Percentiles rank a stretch among this genome's conserved stretches.
phyloP scores from a whole-genome alignment of 75 land plant species.

The Picea glauca region DNA sequence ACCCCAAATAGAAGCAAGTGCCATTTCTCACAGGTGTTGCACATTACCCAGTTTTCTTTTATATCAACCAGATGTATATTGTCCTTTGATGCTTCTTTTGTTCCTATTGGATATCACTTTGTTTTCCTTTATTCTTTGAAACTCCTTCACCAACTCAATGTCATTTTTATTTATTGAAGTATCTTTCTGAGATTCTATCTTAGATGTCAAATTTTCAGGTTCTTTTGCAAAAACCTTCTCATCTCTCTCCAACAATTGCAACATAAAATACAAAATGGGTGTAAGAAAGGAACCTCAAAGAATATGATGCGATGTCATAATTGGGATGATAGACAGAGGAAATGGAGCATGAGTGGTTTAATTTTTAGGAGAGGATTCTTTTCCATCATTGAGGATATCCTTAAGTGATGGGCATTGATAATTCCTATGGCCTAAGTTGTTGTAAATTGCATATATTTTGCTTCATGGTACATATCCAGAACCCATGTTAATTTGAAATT shows the following conservation, averaged over 20 bases:
- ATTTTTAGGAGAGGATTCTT: slow-evolving; percentile 23
- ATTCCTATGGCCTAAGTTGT: slow-evolving; percentile 63
- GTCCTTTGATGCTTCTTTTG: slow-evolving; percentile 7
- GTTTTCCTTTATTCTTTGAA: slow-evolving; percentile 13
- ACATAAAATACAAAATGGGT: slow-evolving; percentile 39
- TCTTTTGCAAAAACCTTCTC: slow-evolving; percentile 16
- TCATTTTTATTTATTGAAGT: slow-evolving; percentile 3
- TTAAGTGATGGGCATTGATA: slow-evolving; percentile 65
- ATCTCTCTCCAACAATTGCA: slow-evolving; percentile 21
- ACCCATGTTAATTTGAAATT: slow-evolving; percentile 63
- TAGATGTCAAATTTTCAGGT: not conserved
- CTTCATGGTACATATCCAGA: slow-evolving; percentile 30
- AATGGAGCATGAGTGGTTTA: slow-evolving; percentile 37
- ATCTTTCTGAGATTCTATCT: not conserved
- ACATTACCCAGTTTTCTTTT: slow-evolving; percentile 76
- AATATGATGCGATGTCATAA: slow-evolving; percentile 66
- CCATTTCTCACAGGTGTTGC: slow-evolving; percentile 86
- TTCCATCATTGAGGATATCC: slow-evolving; percentile 45
- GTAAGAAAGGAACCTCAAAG: slow-evolving; percentile 54
- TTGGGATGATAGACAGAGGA: slow-evolving; percentile 56
- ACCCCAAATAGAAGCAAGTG: slow-evolving; percentile 62
- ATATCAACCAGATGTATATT: not conserved
- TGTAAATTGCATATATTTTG: slow-evolving; percentile 66
- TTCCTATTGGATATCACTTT: slow-evolving; percentile 16
- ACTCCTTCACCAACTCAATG: slow-evolving; percentile 2